These are phyloP conservation scores for Galium porrigens DNA, from an alignment of 305 asterid genomes.

Conservation along the genomic window DNA sequence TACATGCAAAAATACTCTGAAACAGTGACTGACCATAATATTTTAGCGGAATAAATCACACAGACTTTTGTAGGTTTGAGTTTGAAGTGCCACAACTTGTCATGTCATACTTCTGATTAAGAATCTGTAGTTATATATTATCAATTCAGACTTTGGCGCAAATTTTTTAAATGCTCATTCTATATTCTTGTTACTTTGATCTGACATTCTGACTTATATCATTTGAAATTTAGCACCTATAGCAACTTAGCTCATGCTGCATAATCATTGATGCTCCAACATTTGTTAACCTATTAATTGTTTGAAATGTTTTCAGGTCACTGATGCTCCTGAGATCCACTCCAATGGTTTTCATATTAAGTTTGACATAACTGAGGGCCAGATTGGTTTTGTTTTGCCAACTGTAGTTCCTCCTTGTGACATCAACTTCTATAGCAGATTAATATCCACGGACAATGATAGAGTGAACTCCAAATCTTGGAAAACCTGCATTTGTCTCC, in stretches of 20 bases:
- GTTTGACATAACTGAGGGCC: conserved; percentile 78
- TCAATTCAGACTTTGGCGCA: too few species aligned
- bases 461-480: conserved; percentile 27
- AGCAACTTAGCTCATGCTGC: neutral
- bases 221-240: neutral
- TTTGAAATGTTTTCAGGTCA: conserved; percentile 43
- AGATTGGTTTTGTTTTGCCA: conserved; percentile 93
- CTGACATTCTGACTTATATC: neutral
- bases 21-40: neutral
- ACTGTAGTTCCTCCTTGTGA: conserved; percentile 74
- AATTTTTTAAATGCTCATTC: neutral
- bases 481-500: conserved; percentile 87
- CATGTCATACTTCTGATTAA: too few species aligned
- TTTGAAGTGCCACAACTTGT: too few species aligned
- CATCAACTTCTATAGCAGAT: conserved; percentile 42
- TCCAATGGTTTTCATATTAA: conserved; percentile 91
- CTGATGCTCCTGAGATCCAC: conserved; percentile 97
- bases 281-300: neutral
- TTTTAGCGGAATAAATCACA: neutral
- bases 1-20: too few species aligned
- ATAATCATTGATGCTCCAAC: neutral
- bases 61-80: neutral
- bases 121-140: too few species aligned
- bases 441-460: conserved; percentile 40
- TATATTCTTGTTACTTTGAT: neutral